Percentiles rank a stretch among this genome's conserved stretches.
Conservation (phyloP, 1,139 yeast species). For the Zhuliangozyma blackwelliae region DNA sequence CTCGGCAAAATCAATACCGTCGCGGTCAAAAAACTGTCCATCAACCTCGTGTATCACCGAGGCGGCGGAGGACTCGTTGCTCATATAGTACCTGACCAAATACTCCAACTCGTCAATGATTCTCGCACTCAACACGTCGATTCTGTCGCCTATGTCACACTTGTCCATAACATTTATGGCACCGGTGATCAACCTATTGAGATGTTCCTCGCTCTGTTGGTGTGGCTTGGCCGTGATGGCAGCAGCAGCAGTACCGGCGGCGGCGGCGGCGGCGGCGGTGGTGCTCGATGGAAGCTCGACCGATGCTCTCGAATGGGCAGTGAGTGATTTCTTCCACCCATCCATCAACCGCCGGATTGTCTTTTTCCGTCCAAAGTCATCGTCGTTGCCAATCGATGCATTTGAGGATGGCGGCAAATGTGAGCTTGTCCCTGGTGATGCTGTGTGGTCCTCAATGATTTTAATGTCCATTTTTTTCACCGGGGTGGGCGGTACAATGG, state of each 20-base stretch:
- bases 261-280: too few species aligned
- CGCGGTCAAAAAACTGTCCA: slow-evolving; percentile 2
- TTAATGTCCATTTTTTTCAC: slow-evolving; percentile 54
- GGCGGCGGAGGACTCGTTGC: slow-evolving; percentile 17
- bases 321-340: slow-evolving; percentile 35
- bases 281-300: not conserved
- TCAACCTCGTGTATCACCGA: slow-evolving; percentile 23
- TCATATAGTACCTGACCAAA: slow-evolving; percentile 33
- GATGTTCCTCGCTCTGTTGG: slow-evolving; percentile 5
- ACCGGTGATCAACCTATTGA: slow-evolving; percentile 7
- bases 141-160: slow-evolving; percentile 37
- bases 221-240: slow-evolving; percentile 1
- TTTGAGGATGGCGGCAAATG: not conserved
- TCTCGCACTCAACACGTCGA: slow-evolving; percentile 75
- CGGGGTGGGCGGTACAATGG: slow-evolving; percentile 63
- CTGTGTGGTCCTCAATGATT: slow-evolving; percentile 2
- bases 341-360: slow-evolving; percentile 40
- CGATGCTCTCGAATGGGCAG: slow-evolving; percentile 2
- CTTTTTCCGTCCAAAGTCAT: slow-evolving; percentile 25
- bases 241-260: not conserved
- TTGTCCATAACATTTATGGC: slow-evolving; percentile 13
- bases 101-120: slow-evolving; percentile 69
- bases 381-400: slow-evolving; percentile 3
- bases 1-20: not conserved
- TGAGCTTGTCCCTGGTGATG: not conserved